Evolutionary conservation across 202 grass and related monocot species (phyloP), one percentile per base, ranked within the genome.

Genomic region (Zoysia matrella): DNA sequence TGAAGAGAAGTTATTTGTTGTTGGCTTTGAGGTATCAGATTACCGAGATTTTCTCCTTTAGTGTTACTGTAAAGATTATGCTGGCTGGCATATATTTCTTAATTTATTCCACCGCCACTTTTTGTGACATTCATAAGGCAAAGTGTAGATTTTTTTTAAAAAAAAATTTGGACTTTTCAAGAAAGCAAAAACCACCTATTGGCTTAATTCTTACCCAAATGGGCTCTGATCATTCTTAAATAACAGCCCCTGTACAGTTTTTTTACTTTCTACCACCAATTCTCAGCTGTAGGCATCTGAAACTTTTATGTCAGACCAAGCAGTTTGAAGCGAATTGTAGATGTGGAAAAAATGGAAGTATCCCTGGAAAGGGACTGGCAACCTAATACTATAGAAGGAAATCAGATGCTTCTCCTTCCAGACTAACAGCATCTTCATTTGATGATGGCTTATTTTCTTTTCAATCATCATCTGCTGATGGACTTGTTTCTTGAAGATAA

Each of bases 21-120:
- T 99, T 87, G 91, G 96, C 70, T 99, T 99, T 52, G 93, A 99
- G 96, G 93, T 99, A 96, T 81, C 51, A 72, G 55, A 76, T 74
- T 0, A 18, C 61, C 22, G 13, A 78, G 50, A 22, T 5, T 75
- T 62, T 77, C 55, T 78, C 6, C 45, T 30, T 52, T 82, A 49
- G 67, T 72, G 57, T 36, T 85, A 48, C 13, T 47, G 41, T 48
- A 5, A 72, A 63, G 60, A 60, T 63, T 62, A 62, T 62, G 39
- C 1, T 63, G 22, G 1, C 22, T 63, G 18, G 11, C 60, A 63
- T 63, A 9, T 7, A 60, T 63, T 63, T 63, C 3, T 62, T 62
- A 15, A 3, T 15, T 56, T 15, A 15, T 56, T 56, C 54, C 4
- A n/a, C 13, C 0, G 1, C 1, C 8, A 10, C 49, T 8, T 51